Evolutionary conservation across 2,329 filamentous ascomycete species (phyloP).

Genomic region (Pestalotiopsis sp.): DNA sequence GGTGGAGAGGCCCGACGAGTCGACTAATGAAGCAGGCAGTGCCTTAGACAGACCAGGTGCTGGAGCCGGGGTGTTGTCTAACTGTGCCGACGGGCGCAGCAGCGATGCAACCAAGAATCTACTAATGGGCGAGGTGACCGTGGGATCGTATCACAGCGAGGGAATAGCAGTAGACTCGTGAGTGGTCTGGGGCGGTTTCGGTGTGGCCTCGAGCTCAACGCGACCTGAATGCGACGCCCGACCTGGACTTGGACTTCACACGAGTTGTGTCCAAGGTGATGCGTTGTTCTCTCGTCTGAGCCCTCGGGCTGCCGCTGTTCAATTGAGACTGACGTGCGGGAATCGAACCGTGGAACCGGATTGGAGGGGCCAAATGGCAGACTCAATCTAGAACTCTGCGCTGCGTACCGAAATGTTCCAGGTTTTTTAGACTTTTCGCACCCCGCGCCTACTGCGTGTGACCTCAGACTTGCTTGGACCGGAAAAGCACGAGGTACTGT

Average conservation of each 20-base stretch:
- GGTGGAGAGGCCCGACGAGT: background rate
- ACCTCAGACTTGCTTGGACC: conserved; percentile 14
- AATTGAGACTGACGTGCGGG: background rate
- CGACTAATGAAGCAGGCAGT: conserved; percentile 1
- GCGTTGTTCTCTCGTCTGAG: background rate
- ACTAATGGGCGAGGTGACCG: background rate
- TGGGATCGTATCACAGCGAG: background rate
- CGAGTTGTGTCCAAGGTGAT: background rate
- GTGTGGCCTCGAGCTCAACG: background rate
- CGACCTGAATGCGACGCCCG: background rate
- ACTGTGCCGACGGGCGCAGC: background rate
- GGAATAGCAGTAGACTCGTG: background rate
- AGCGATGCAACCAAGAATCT: background rate
- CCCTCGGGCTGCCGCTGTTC: background rate
- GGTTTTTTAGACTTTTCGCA: conserved; percentile 7
- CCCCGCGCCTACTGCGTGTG: conserved; percentile 17
- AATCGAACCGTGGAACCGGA: background rate
- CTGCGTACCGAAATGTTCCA: conserved; percentile 3
- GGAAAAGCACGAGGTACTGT: conserved; percentile 14
- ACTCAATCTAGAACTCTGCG: background rate
- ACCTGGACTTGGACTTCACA: background rate
- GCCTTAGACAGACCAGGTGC: background rate
- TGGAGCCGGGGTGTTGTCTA: background rate
- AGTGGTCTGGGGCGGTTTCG: conserved; percentile 3
- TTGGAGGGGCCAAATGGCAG: background rate